These are phyloP conservation scores for Fusarium paranaense DNA, from an alignment of 2,329 filamentous ascomycete species.

Conservation along the genomic window DNA sequence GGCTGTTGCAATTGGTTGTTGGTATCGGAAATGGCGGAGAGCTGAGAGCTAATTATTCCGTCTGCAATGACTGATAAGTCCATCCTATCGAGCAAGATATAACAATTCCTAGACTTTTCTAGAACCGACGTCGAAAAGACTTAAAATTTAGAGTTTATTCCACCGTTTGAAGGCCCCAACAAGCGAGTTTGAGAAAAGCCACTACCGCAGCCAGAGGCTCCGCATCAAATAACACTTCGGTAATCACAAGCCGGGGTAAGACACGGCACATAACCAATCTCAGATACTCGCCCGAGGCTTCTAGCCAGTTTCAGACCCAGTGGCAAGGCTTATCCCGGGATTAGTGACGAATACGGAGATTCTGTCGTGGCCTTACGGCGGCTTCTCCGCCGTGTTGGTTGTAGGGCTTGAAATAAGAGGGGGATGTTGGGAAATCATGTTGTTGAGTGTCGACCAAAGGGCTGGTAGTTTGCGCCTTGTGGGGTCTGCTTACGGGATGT, in stretches of 20 bases:
- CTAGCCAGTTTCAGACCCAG: neutral
- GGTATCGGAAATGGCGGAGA: neutral
- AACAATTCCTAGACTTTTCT: neutral
- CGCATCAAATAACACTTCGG: conserved; percentile 2
- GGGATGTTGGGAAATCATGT: neutral
- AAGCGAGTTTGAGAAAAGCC: conserved; percentile 31
- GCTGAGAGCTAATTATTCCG: neutral
- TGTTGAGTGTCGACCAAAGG: neutral
- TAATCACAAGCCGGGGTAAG: conserved; percentile 1
- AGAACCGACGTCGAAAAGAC: neutral
- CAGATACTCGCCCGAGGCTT: neutral
- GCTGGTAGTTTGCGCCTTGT: neutral
- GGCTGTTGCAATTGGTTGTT: neutral
- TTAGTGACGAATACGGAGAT: conserved; percentile 8
- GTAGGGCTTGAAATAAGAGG: neutral
- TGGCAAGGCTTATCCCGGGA: neutral
- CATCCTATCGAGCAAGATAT: neutral
- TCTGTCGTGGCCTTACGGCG: neutral
- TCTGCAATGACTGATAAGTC: neutral
- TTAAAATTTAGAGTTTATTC: conserved; percentile 28
- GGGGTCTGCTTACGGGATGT: neutral
- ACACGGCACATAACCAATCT: conserved; percentile 3
- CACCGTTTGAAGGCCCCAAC: conserved; percentile 11
- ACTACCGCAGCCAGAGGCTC: neutral
- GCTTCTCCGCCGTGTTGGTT: neutral